Base-by-base conservation (phyloP, 352 stramenopile species). In the Pelagophyceae sp. region DNA sequence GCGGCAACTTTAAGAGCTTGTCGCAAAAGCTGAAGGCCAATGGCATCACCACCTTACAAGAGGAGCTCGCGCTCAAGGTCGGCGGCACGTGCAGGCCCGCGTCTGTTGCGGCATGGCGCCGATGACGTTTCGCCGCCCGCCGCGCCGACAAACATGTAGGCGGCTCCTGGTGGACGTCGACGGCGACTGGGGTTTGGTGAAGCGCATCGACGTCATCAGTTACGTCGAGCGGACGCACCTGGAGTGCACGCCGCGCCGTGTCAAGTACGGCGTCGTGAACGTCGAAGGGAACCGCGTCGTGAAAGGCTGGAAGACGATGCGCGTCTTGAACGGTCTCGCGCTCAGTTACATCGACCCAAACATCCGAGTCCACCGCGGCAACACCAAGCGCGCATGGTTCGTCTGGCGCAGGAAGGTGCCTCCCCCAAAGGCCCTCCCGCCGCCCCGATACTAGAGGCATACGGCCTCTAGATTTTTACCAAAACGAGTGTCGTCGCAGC, bases 281-380 rank as follows among this genome's bases (percentile, higher is more conserved):
- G 67, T 74, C 67, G 38, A 74, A 11, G 67, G 67, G 15, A 15
- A 74, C 2, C 67, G 67, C 33, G 67, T 74, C 33, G 6, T 3
- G 25, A 31, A 37, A 1, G 67, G 67, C 67, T 74, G 67, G 67
- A 74, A 74, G 67, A 54, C 35, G 35, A 74, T 74, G 67, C 67
- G 67, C 67, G 67, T 74, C 33, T 11, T 74, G 15, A 74, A 58
- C 67, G 31, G 17, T 37, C 33, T 58, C 35, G 67, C 67, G 35
- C 17, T 74, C 67, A 37, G 6, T 2, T 74, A 58, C 38, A 31
- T 74, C 38, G 67, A 74, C 67, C 35, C 20, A 23, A 11, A 35
- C 67, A 11, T 74, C 35, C 33, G 67, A 1, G 38, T 74, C 20
- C 19, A 40, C 23, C 31, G 31, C 17, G 67, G 67, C 33, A 74